phyloP scores from a whole-genome alignment of 2,329 filamentous ascomycete genomes.

The Phialophora macrospora region DNA sequence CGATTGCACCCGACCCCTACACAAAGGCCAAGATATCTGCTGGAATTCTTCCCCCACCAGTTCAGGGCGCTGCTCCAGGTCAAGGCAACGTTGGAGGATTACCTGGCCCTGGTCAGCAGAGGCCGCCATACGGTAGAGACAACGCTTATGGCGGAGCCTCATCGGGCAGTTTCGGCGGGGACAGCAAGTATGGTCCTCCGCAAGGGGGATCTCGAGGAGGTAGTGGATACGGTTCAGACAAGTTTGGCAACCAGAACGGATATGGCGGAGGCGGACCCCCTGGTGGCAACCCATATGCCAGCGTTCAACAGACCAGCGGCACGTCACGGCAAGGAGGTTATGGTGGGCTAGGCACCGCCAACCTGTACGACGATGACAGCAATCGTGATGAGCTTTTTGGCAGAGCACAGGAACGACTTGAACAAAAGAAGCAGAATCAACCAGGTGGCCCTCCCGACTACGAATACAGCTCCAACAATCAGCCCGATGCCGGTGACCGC shows the following conservation, averaged over 20 bases:
- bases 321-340: constrained; percentile 59
- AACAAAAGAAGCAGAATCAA: constrained; percentile 50
- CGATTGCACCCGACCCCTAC: constrained; percentile 59
- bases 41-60: constrained; percentile 47
- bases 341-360: constrained; percentile 58
- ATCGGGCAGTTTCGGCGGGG: constrained; percentile 40
- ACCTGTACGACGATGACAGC: constrained; percentile 59
- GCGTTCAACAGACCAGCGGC: constrained; percentile 42
- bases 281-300: constrained; percentile 47
- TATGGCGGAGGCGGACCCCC: constrained; percentile 50
- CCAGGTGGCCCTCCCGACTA: constrained; percentile 42
- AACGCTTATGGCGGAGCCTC: constrained; percentile 25
- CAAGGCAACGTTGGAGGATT: constrained; percentile 30
- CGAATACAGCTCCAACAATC: constrained; percentile 41
- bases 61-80: constrained; percentile 11
- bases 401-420: constrained; percentile 57
- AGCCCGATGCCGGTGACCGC: constrained; percentile 44
- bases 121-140: constrained; percentile 27
- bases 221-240: constrained; percentile 49
- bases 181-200: constrained; percentile 35
- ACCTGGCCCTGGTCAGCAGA: constrained; percentile 35
- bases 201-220: constrained; percentile 27
- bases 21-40: constrained; percentile 54
- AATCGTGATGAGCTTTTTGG: constrained; percentile 65
- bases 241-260: constrained; percentile 56